Conservation (phyloP, 2,329 filamentous ascomycete genomes). For the Arthrobotrys iridis region DNA sequence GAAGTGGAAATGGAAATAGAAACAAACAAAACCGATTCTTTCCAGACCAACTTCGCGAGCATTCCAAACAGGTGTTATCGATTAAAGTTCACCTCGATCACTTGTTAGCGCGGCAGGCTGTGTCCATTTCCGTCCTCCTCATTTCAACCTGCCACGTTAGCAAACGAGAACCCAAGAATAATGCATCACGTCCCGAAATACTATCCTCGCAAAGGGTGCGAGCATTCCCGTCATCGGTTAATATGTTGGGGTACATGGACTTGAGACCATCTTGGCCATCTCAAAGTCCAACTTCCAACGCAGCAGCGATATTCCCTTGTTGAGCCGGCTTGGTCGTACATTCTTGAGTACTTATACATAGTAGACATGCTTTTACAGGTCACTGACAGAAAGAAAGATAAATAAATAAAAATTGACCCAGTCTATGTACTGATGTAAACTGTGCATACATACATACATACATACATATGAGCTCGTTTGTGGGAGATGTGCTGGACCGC, state of each 20-base stretch:
- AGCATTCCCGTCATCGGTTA: slow-evolving; percentile 8
- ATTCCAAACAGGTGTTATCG: slow-evolving; percentile 15
- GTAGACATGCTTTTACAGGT: neutral
- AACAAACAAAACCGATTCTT: neutral
- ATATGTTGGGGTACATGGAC: slow-evolving; percentile 10
- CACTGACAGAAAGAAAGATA: neutral
- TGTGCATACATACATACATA: neutral
- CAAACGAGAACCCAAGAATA: slow-evolving; percentile 1
- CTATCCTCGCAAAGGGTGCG: neutral
- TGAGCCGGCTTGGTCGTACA: neutral
- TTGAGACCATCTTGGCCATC: neutral
- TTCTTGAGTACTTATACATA: too few species aligned
- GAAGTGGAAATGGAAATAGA: neutral
- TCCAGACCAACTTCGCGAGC: neutral
- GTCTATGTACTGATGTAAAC: neutral
- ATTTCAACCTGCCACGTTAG: slow-evolving; percentile 13
- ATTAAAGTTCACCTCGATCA: neutral
- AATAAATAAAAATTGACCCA: too few species aligned
- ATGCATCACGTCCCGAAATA: too few species aligned
- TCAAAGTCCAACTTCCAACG: slow-evolving; percentile 4
- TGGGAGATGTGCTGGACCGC: too few species aligned
- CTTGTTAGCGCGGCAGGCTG: neutral
- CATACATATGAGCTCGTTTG: too few species aligned
- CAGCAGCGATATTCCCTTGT: slow-evolving; percentile 8
- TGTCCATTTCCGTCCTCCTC: slow-evolving; percentile 1